A percentile compares a stretch with the other conserved stretches of the same genome.
Evolutionary conservation across 768 basidiomycete genomes (phyloP).

Genomic region (Gelatoporia subvermispora): DNA sequence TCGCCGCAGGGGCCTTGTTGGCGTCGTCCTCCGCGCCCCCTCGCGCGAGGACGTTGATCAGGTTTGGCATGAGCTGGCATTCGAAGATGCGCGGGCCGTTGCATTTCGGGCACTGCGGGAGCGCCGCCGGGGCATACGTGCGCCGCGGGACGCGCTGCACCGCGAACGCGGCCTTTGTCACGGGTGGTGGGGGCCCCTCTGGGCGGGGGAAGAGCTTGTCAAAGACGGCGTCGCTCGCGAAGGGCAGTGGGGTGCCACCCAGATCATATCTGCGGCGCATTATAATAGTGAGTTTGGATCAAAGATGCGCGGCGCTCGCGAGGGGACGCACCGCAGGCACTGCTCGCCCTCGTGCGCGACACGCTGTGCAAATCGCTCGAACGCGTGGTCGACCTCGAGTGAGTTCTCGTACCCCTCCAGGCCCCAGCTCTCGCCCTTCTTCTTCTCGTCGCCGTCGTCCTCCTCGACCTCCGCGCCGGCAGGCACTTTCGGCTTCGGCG

Average conservation of each 20-base stretch:
- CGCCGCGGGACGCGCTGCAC: slow-evolving; percentile 43
- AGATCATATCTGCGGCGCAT: slow-evolving; percentile 68
- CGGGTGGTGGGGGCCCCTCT: slow-evolving; percentile 34
- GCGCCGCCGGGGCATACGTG: slow-evolving; percentile 42
- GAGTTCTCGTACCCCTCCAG: slow-evolving; percentile 81
- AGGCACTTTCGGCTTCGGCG: slow-evolving; percentile 43
- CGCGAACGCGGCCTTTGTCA: slow-evolving; percentile 59
- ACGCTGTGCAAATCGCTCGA: slow-evolving; percentile 78
- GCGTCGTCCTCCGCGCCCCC: slow-evolving; percentile 21
- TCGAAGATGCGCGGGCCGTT: slow-evolving; percentile 73
- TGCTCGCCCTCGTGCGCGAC: slow-evolving; percentile 72
- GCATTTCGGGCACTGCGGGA: slow-evolving; percentile 70
- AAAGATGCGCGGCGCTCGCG: not conserved
- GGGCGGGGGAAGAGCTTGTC: slow-evolving; percentile 67
- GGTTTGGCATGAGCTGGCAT: slow-evolving; percentile 90
- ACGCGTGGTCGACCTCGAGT: slow-evolving; percentile 74
- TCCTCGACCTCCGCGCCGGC: slow-evolving; percentile 35
- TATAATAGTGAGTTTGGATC: not conserved
- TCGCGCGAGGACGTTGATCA: slow-evolving; percentile 70
- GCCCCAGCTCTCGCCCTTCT: slow-evolving; percentile 52
- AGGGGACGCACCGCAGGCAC: slow-evolving; percentile 70
- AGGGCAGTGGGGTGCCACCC: slow-evolving; percentile 80
- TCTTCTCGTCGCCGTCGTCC: slow-evolving; percentile 34
- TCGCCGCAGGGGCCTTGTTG: slow-evolving; percentile 8
- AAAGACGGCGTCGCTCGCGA: slow-evolving; percentile 72